Evolutionary conservation across 352 stramenopile genomes (phyloP), one percentile per base, ranked within the genome.

Genomic region (Phytopythium chamaehyphon): DNA sequence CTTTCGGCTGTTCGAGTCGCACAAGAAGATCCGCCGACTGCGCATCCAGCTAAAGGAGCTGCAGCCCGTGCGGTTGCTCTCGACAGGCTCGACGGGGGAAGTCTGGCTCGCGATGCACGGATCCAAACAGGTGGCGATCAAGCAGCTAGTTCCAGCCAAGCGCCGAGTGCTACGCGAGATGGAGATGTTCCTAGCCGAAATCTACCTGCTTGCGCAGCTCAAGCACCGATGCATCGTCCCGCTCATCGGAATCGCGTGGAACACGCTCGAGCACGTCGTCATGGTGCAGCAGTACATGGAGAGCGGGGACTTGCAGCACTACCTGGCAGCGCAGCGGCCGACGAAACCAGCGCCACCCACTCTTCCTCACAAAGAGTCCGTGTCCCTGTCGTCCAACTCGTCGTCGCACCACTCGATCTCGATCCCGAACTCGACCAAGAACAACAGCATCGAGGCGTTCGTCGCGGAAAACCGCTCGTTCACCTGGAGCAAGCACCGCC

Each of bases 261-360:
- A 84, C 48, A 85, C 77, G n/a, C 62, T 88, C 6, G 70, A 77
- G 42, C 73, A 90, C 48, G 70, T 87, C 10, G 46, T 80, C 28
- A 90, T 90, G 71, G 72, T 88, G 38, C 73, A 86, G 47, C 77
- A 93, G 55, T 85, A 73, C 55, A 83, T 93, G 75, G 68, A 83
- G 54, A 54, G 54, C 6, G 83, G 83, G 2, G 83, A 93, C 22
- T 61, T 93, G 45, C 66, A 76, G 47, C 66, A 69, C n/a, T 83
- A 77, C 36, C 40, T 93, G 22, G 55, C 61, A 0, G 31, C 53
- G 19, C 60, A 80, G 59, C 47, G 56, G 5, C 37, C 36, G 15
- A n/a, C 43, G 0, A 48, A 48, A 28, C 43, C 24, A 11, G 24
- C 43, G 40, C 12, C 40, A 10, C 7, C 43, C 8, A 6, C 24